Base-by-base conservation (phyloP, 2,329 filamentous ascomycete genomes). In the Curvularia eragrostidis region DNA sequence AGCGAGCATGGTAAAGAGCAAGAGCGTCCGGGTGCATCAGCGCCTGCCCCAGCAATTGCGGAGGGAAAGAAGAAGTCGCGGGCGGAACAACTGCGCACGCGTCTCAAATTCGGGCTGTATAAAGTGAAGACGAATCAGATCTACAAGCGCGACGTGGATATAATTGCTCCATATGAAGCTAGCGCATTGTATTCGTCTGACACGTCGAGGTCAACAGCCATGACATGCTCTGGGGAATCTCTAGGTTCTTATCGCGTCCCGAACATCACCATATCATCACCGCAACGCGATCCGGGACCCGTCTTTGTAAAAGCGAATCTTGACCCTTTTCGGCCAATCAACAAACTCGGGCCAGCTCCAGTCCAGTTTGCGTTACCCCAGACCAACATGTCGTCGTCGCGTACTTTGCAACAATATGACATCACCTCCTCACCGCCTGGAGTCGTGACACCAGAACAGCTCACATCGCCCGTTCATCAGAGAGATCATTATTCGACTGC, bases 111-210 rank as follows among this genome's bases (percentile, higher is more conserved):
- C 19, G 90, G 89, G 13, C 85, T 84, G 69, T 93, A 92, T 81
- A 93, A 93, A 77, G 81, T 93, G 64, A 84, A 83, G 56, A 93
- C 90, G 1, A 87, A 89, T 58, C 90, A 93, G 75, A 84, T 87
- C 52, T 79, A 84, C 56, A 82, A 90, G 26, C 87, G 89, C 1
- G 62, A 67, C 82, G 91, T 59, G 81, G 87, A 54, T 77, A 85
- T 92, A 39, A 71, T 78, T 10, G 71, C 73, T 5, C 65, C 63
- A 13, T 73, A 66, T 47, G 67, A 75, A 32, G 54, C 63, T 13
- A 63, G 61, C n/a, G 46, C 64, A 28, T 65, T 67, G 1, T 64
- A 61, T 15, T 65, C 62, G 12, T 61, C 56, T 44, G 53, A 61
- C 24, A 38, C 62, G 42, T 66, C 66, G 18, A 64, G 68, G 19